Evolutionary conservation across 768 basidiomycete species (phyloP), one percentile per base, ranked within the genome.

Genomic region (Suillus luteus): DNA sequence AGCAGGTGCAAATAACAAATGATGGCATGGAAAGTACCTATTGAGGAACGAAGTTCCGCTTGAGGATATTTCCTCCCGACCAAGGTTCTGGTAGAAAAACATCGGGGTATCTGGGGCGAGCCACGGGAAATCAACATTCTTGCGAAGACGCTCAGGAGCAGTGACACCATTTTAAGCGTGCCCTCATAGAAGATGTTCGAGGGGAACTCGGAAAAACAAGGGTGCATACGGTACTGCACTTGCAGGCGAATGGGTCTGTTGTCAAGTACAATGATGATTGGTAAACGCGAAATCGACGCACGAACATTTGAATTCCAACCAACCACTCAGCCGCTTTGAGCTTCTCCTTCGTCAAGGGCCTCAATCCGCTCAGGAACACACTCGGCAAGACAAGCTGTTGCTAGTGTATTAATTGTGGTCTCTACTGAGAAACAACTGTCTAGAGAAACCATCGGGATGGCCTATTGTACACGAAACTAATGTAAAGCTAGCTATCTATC

Each of bases 101-200:
- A 99, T 99, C 17, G 97, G 97, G 1, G 95, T 96, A 70, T 96
- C 95, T 17, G 92, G 91, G 46, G 92, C 87, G 7, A 96, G 97
- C 97, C 97, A 99, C 0, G 97, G 97, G 79, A 99, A 99, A 75
- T 99, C 97, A 48, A 99, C 96, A 68, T 98, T 96, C 84, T 96
- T 98, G 79, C 96, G 85, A 66, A 99, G 80, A 46, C 97, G 87
- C 75, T 99, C 97, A 5, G 97, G 97, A 17, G 97, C 97, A 12
- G 97, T 99, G 61, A 99, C 97, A 75, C 97, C 97, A 74, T 99
- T 99, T 78, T 99, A 97, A 99, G 78, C 0, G 96, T 96, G 27
- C 97, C 97, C 74, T 99, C 97, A 76, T 99, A 99, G 81, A 99
- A 99, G 97, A 99, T 99, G 78, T 99, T 99, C 64, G 95, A 96